phyloP scores from a whole-genome alignment of 108 stramenopile genomes.

The Nitzschia sp. region DNA sequence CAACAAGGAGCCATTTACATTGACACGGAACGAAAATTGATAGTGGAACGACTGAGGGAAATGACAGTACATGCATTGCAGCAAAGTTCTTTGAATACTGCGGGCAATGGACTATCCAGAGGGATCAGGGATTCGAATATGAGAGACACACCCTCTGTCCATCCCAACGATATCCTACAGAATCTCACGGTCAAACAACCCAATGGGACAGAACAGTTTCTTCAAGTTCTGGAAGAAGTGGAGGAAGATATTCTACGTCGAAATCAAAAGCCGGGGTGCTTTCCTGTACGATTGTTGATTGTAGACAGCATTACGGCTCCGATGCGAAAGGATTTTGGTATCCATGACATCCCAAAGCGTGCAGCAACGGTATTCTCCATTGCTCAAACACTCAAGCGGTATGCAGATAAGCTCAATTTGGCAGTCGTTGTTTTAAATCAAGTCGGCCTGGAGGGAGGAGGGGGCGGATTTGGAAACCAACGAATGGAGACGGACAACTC shows the following conservation, averaged over 20 bases:
- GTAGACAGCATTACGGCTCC: conserved; percentile 90
- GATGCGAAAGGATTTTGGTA: conserved; percentile 60
- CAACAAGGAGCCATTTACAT: conserved; percentile 69
- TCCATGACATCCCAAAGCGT: conserved; percentile 43
- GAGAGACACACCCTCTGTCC: conserved; percentile 12
- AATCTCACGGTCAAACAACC: conserved; percentile 69
- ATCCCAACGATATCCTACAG: conserved; percentile 44
- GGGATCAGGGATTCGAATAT: background rate
- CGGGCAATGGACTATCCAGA: background rate
- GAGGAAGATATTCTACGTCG: conserved; percentile 69
- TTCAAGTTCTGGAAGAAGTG: conserved; percentile 37
- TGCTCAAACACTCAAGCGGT: conserved; percentile 65
- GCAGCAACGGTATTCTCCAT: conserved; percentile 60
- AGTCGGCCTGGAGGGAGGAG: conserved; percentile 40
- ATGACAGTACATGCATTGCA: conserved; percentile 38
- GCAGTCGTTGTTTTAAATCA: conserved; percentile 83
- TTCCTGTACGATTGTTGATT: conserved; percentile 66
- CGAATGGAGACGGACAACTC: conserved; percentile 9
- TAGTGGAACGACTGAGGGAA: conserved; percentile 57
- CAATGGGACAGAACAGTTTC: conserved; percentile 52
- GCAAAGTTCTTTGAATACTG: background rate
- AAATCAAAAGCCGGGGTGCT: conserved; percentile 31
- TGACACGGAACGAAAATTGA: conserved; percentile 82
- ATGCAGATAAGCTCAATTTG: conserved; percentile 67
- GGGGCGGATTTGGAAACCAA: conserved; percentile 3